phyloP scores from a whole-genome alignment of 73 alveolate species.

The Tetrahymena thermophila region DNA sequence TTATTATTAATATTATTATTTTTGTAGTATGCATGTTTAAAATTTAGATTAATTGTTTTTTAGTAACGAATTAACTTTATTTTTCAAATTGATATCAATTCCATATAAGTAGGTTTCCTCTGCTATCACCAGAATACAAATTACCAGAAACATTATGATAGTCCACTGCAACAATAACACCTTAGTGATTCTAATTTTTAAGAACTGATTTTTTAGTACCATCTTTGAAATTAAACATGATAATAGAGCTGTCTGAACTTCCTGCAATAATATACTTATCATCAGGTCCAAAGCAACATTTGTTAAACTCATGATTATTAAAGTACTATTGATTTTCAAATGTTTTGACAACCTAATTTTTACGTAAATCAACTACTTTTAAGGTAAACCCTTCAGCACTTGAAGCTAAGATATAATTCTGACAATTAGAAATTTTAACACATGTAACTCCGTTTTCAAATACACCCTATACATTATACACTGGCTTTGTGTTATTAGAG shows the following conservation, averaged over 20 bases:
- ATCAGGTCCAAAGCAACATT: conserved; percentile 39
- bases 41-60: no score
- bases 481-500: conserved; percentile 11
- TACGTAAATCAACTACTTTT: conserved; percentile 22
- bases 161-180: conserved; percentile 10
- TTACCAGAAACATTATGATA: conserved; percentile 38
- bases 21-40: no score
- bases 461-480: conserved; percentile 15
- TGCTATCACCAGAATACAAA: conserved; percentile 29
- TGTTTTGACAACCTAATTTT: conserved; percentile 12
- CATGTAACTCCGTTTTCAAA: conserved; percentile 28
- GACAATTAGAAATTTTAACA: conserved; percentile 4
- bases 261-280: conserved; percentile 32
- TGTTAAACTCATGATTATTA: conserved; percentile 13
- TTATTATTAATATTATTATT: no score
- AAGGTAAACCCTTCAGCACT: conserved; percentile 15
- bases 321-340: conserved; percentile 18
- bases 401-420: conserved; percentile 19
- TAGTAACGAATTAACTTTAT: no score
- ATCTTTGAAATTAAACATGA: not conserved
- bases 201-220: not conserved
- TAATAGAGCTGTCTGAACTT: not conserved
- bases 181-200: conserved; percentile 18
- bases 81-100: conserved; percentile 1
- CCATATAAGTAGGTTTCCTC: conserved; percentile 36